These are phyloP conservation scores for Phaseolus lunatus DNA, from an alignment of 306 rosid species.

Conservation along the genomic window DNA sequence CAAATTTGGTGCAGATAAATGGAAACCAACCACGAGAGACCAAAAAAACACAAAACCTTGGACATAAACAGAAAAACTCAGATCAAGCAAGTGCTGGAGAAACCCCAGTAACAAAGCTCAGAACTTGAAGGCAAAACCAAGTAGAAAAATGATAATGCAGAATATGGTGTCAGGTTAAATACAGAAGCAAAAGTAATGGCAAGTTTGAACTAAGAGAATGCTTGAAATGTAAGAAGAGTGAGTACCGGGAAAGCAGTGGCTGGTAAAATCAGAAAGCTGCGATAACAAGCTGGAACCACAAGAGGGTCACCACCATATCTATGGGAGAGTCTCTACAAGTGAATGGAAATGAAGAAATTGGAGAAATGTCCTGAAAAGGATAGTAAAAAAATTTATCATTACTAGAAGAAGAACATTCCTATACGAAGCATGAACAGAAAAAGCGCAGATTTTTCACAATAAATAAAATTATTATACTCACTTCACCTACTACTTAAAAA, in stretches of 20 bases:
- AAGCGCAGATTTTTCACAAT: background rate
- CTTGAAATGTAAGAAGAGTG: slow-evolving; percentile 29
- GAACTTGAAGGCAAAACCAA: slow-evolving; percentile 42
- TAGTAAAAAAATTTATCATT: background rate
- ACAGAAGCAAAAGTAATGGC: background rate
- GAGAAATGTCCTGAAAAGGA: slow-evolving; percentile 32
- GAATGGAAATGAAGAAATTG: slow-evolving; percentile 39
- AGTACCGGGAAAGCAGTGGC: slow-evolving; percentile 37
- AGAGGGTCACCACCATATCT: slow-evolving; percentile 36
- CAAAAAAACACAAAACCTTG: background rate
- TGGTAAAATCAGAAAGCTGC: slow-evolving; percentile 48
- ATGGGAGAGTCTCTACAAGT: background rate
- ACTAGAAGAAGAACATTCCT: background rate
- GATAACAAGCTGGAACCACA: slow-evolving; percentile 31
- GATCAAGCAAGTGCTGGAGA: slow-evolving; percentile 54
- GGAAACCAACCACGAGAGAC: slow-evolving; percentile 2
- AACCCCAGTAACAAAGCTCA: slow-evolving; percentile 14
- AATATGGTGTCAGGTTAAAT: slow-evolving; percentile 36
- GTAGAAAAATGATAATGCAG: slow-evolving; percentile 53
- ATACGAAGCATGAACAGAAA: background rate
- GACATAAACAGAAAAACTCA: slow-evolving; percentile 36
- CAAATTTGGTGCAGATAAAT: slow-evolving; percentile 28
- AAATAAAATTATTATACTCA: background rate
- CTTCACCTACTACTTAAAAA: background rate
- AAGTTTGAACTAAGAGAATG: slow-evolving; percentile 24